These are phyloP conservation scores for Fusarium scirpi DNA, from an alignment of 2,329 filamentous ascomycete species.

Conservation along the genomic window DNA sequence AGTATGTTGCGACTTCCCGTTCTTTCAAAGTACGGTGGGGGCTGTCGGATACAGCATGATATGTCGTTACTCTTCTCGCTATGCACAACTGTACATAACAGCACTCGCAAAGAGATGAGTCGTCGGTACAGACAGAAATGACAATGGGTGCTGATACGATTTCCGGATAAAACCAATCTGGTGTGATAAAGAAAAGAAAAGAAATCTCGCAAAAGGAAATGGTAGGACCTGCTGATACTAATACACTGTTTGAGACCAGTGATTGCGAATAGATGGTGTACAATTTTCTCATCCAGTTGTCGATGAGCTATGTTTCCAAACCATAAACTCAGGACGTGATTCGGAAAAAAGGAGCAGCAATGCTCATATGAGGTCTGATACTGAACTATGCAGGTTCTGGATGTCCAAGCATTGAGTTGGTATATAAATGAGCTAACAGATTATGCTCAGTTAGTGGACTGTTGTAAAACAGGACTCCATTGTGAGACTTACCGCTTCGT, in stretches of 20 bases:
- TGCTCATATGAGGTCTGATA: slow-evolving; percentile 5
- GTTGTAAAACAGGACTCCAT: background rate
- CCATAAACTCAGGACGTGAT: slow-evolving; percentile 12
- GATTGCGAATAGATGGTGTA: slow-evolving; percentile 9
- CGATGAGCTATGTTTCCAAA: slow-evolving; percentile 31
- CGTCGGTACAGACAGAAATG: background rate
- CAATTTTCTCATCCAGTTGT: slow-evolving; percentile 25
- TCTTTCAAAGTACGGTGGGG: slow-evolving; percentile 5
- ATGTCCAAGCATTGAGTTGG: slow-evolving; percentile 5
- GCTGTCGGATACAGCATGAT: background rate
- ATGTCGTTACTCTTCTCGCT: slow-evolving; percentile 1
- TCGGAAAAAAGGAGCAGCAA: slow-evolving; percentile 10
- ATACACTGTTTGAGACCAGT: background rate
- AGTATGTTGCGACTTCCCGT: background rate
- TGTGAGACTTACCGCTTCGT: slow-evolving; percentile 9
- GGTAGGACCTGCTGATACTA: background rate
- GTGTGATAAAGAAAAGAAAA: background rate
- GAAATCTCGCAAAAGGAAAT: slow-evolving; percentile 27
- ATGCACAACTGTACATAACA: slow-evolving; percentile 3
- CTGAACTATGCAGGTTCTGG: background rate
- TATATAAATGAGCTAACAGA: background rate
- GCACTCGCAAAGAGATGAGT: background rate
- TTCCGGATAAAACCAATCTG: background rate
- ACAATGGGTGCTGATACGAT: background rate
- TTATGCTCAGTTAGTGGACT: slow-evolving; percentile 15